Base-by-base conservation (phyloP, 768 basidiomycete species). In the Kwoniella sp. region DNA sequence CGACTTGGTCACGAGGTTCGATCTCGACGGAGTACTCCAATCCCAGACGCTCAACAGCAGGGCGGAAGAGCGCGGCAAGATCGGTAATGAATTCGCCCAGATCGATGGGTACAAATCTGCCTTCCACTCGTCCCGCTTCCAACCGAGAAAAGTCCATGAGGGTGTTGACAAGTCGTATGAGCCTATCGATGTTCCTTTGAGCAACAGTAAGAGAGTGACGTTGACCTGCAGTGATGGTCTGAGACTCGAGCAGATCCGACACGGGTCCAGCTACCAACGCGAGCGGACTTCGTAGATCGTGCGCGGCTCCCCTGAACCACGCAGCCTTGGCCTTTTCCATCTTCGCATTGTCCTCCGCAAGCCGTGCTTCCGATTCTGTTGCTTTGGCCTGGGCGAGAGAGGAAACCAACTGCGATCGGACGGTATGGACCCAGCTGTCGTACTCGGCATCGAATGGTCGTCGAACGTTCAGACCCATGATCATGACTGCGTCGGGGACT, bases 141-240 rank as follows among this genome's bases (percentile, higher is more conserved):
- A 83, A 65, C 15, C 79, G 75, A 25, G 73, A 80, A 65, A 83
- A 82, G 66, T 83, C 82, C 81, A 83, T 81, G 17, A 83, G 61
- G 13, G 81, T 75, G 37, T 81, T 78, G 30, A 83, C 81, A 7
- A 83, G 70, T 13, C 82, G 74, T 4, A 71, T 62, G 2, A 83
- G 64, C 25, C 82, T 67, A 22, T 74, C 73, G 22, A 80, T 75
- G 66, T 82, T 83, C 13, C 82, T 70, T 51, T 76, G 74, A 13
- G 78, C 78, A 4, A 67, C 69, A 17, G 34, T 37, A 2, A 73
- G 51, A 0, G 67, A 37, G 0, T 55, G 29, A 28, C 58, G 58
- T 56, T 77, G 75, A n/a, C 15, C 51, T 13, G 48, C 31, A 17
- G 41, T 66, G 25, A 67, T 60, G 8, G 31, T 45, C 22, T 60